Evolutionary conservation across 2,329 filamentous ascomycete species (phyloP).

Genomic region (Gnomoniopsis sp.): DNA sequence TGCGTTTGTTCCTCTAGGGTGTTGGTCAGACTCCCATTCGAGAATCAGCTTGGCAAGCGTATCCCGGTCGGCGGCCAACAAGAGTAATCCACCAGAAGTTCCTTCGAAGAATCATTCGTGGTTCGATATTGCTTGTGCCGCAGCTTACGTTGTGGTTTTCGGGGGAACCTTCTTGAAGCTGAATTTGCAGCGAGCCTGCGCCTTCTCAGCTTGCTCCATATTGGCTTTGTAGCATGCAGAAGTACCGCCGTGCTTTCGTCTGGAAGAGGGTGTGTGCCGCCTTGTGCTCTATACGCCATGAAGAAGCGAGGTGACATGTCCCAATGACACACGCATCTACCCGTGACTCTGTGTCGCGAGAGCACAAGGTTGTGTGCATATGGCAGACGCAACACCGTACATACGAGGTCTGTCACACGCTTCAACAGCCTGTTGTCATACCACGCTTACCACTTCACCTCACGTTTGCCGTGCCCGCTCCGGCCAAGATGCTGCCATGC

Average conservation of each 20-base stretch:
- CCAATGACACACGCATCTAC: neutral
- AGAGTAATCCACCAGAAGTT: neutral
- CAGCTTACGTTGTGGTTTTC: neutral
- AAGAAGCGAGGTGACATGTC: neutral
- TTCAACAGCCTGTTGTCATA: neutral
- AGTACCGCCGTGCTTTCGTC: neutral
- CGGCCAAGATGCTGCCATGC: slow-evolving; percentile 12
- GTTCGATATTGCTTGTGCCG: neutral
- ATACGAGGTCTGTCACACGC: slow-evolving; percentile 11
- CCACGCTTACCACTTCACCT: neutral
- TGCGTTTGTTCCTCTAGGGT: neutral
- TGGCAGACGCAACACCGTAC: neutral
- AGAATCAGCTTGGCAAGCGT: neutral
- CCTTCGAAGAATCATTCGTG: neutral
- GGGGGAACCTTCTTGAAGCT: neutral
- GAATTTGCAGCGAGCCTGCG: neutral
- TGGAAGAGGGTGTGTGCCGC: neutral
- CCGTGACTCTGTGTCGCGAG: neutral
- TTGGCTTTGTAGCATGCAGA: neutral
- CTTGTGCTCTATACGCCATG: neutral
- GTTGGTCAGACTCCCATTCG: neutral
- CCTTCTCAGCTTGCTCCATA: neutral
- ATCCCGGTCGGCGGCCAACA: neutral
- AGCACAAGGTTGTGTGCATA: slow-evolving; percentile 14
- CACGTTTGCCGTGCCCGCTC: neutral